A percentile compares a stretch with the other conserved stretches of the same genome.
These are phyloP conservation scores for Salmacisia buchloeana DNA, from an alignment of 1,284 basidiomycete species.

Conservation along the genomic window DNA sequence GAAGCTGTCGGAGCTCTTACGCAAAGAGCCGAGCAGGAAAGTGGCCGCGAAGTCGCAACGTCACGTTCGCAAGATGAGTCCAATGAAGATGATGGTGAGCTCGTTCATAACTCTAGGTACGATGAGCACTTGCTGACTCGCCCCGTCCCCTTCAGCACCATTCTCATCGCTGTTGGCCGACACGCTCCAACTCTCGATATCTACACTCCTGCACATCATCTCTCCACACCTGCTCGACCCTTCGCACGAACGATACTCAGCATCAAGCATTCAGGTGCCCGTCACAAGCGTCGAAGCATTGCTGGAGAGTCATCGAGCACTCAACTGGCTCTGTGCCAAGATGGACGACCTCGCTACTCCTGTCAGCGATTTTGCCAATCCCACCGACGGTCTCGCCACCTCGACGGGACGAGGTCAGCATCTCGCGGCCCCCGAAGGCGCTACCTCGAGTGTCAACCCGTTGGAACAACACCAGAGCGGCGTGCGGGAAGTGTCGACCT, in stretches of 20 bases:
- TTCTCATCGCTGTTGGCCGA: neutral
- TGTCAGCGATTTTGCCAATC: no score
- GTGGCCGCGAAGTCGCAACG: no score
- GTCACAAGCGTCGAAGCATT: constrained; percentile 34
- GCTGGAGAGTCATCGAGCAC: constrained; percentile 27
- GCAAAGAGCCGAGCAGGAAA: no score
- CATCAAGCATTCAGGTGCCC: constrained; percentile 31
- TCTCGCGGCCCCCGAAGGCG: no score
- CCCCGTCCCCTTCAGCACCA: neutral
- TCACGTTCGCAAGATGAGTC: no score
- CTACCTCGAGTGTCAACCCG: no score
- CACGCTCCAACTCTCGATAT: neutral
- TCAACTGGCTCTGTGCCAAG: constrained; percentile 27
- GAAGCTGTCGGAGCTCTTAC: no score
- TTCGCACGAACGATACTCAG: constrained; percentile 27
- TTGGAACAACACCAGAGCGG: no score
- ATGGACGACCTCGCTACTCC: neutral
- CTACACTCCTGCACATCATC: constrained; percentile 15
- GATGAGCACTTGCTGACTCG: neutral
- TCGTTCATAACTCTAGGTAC: neutral
- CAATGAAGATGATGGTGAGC: neutral
- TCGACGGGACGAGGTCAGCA: no score
- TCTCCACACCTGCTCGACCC: constrained; percentile 26
- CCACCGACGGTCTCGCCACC: neutral
- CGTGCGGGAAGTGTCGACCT: neutral